Evolutionary conservation across 768 basidiomycete genomes (phyloP), one percentile per base, ranked within the genome.

Genomic region (Strobilomyces confusus): DNA sequence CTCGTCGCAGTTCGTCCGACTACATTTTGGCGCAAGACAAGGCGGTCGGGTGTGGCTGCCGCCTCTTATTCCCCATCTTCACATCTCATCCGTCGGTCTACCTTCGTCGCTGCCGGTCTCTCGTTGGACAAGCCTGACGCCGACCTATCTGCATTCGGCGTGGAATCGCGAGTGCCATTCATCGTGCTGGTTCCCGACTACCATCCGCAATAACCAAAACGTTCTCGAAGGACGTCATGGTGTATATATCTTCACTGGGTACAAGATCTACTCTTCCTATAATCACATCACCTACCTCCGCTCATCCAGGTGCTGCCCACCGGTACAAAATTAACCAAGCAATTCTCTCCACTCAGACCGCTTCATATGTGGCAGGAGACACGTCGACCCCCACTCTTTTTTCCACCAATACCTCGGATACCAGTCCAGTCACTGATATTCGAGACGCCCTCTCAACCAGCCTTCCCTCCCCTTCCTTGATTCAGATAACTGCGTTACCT

Each of bases 71-170:
- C 89, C 6, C 88, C 88, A 0, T 79, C 86, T 0, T 80, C 80
- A 0, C 82, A 87, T 64, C 80, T 87, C 52, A 77, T 90, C 43
- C 86, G 89, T 36, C 82, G 88, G 6, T 83, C 86, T 5, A 89
- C 88, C 2, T 89, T 87, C 63, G 79, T 90, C 57, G 89, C 87
- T 26, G 88, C 88, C 11, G 88, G 89, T 7, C 81, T 90, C 49
- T 63, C 76, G 0, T 77, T 88, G 48, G 85, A 89, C 64, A 70
- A 75, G 1, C 88, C 88, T 13, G 56, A 63, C 30, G 75, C 74
- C 63, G 83, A 86, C 57, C 75, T 84, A 34, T 82, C 80, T 54
- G 83, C 83, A 3, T 73, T 83, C 46, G 76, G 80, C 43, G 83
- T 84, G 12, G 83, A 84, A 63, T 81, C 79, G 40, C 73, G 82